Evolutionary conservation across 2,329 filamentous ascomycete genomes (phyloP).

Genomic region (Cordyceps tenuipes): DNA sequence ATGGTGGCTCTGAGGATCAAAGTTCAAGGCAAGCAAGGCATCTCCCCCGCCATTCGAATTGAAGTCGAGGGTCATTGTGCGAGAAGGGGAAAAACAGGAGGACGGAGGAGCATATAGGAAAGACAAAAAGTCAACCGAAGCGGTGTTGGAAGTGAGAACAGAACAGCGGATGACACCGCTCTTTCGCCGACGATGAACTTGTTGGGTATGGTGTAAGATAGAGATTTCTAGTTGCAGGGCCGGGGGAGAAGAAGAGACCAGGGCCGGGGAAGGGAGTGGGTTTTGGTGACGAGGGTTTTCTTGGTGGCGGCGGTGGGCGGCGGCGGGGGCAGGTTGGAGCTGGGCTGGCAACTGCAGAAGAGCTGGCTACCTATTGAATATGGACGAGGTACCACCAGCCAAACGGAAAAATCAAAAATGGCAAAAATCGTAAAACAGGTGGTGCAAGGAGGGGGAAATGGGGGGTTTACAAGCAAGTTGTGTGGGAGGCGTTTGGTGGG

Average conservation of each 20-base stretch:
- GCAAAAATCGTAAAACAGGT: too few species aligned
- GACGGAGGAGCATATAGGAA: slow-evolving; percentile 19
- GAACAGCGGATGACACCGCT: slow-evolving; percentile 34
- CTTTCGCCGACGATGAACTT: slow-evolving; percentile 23
- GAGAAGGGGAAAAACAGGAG: slow-evolving; percentile 25
- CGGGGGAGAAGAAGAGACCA: slow-evolving; percentile 6
- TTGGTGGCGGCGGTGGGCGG: not conserved
- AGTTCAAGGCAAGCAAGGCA: slow-evolving; percentile 53
- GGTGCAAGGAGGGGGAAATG: too few species aligned
- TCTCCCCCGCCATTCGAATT: slow-evolving; percentile 47
- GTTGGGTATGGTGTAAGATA: slow-evolving; percentile 13
- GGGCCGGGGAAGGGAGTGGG: slow-evolving; percentile 12
- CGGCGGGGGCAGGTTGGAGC: not conserved
- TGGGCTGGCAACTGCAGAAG: not conserved
- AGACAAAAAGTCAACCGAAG: slow-evolving; percentile 15
- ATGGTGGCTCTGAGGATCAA: slow-evolving; percentile 50
- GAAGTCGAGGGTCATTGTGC: slow-evolving; percentile 52
- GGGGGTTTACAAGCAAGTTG: too few species aligned
- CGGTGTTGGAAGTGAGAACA: slow-evolving; percentile 26
- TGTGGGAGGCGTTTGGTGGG: too few species aligned
- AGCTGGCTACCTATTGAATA: too few species aligned
- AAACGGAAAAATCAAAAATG: too few species aligned
- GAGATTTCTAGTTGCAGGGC: slow-evolving; percentile 16
- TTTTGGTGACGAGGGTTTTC: slow-evolving; percentile 7
- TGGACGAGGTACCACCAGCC: too few species aligned